Conservation (phyloP, 31 red algal species). For the Asparagopsis taxiformis region DNA sequence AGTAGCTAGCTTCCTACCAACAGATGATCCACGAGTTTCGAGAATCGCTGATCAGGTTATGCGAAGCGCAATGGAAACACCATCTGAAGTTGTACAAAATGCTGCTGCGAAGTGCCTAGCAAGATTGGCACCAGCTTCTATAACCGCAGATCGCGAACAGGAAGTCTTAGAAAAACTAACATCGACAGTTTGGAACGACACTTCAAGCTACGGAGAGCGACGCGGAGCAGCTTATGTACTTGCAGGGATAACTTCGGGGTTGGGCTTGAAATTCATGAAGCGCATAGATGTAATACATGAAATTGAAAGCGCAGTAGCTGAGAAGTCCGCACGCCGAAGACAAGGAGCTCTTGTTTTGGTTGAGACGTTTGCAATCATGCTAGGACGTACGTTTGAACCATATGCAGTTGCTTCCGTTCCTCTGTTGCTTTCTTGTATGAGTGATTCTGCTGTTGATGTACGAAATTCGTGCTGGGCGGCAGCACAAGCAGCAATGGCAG, state of each 20-base stretch:
- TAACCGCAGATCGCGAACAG: slow-evolving; percentile 31
- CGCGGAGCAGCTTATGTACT: slow-evolving; percentile 90
- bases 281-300: slow-evolving; percentile 31
- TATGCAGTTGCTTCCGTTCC: slow-evolving; percentile 83
- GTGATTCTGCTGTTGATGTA: slow-evolving; percentile 78
- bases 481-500: slow-evolving; percentile 88
- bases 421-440: slow-evolving; percentile 80
- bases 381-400: slow-evolving; percentile 84
- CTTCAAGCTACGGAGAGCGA: slow-evolving; percentile 56
- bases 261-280: slow-evolving; percentile 75
- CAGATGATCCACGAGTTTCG: slow-evolving; percentile 59
- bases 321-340: slow-evolving; percentile 57
- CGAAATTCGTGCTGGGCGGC: slow-evolving; percentile 83
- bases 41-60: slow-evolving; percentile 69
- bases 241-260: slow-evolving; percentile 62
- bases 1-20: slow-evolving; percentile 68
- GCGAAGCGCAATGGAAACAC: slow-evolving; percentile 79
- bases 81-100: slow-evolving; percentile 86
- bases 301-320: slow-evolving; percentile 48
- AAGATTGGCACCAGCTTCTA: slow-evolving; percentile 37
- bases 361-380: slow-evolving; percentile 74
- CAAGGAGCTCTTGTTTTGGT: slow-evolving; percentile 80
- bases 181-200: slow-evolving; percentile 44
- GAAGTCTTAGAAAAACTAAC: slow-evolving; percentile 29
- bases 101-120: slow-evolving; percentile 74